phyloP scores from a whole-genome alignment of 768 basidiomycete species.

The Hericium rajendrae region DNA sequence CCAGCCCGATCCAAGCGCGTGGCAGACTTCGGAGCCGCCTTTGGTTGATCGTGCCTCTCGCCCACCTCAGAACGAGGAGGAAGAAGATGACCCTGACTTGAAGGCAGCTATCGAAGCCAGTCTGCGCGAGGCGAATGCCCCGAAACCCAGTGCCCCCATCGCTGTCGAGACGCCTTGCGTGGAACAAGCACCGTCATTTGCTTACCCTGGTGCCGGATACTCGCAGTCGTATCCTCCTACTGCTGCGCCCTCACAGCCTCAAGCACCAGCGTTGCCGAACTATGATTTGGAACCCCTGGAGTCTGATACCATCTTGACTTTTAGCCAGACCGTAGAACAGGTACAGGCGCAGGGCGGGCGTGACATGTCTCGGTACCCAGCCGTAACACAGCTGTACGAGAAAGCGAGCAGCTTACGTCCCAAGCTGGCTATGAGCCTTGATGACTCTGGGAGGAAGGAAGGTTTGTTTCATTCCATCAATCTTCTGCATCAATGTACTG shows the following conservation, averaged over 20 bases:
- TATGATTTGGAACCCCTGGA: slow-evolving; percentile 81
- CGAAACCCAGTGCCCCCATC: slow-evolving; percentile 69
- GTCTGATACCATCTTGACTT: slow-evolving; percentile 78
- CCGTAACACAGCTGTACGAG: slow-evolving; percentile 76
- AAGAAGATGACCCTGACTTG: slow-evolving; percentile 89
- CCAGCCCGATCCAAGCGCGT: slow-evolving; percentile 38
- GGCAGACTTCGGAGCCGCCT: slow-evolving; percentile 65
- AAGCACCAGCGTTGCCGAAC: slow-evolving; percentile 49
- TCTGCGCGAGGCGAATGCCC: slow-evolving; percentile 73
- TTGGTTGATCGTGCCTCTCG: slow-evolving; percentile 30
- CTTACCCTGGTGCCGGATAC: slow-evolving; percentile 25
- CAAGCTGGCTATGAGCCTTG: slow-evolving; percentile 74
- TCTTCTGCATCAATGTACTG: not conserved
- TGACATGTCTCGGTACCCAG: slow-evolving; percentile 75
- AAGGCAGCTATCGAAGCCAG: slow-evolving; percentile 93
- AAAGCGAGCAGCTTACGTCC: slow-evolving; percentile 71
- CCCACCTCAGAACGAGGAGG: slow-evolving; percentile 29
- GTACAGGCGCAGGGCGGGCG: slow-evolving; percentile 68
- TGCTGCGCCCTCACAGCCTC: slow-evolving; percentile 28
- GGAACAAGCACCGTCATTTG: slow-evolving; percentile 31
- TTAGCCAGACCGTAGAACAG: slow-evolving; percentile 84
- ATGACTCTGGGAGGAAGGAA: slow-evolving; percentile 81
- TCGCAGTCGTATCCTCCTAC: slow-evolving; percentile 38
- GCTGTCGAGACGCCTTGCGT: slow-evolving; percentile 41
- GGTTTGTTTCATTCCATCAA: slow-evolving; percentile 34